phyloP scores from a whole-genome alignment of 495 filamentous ascomycete species.

The Aspergillus leporis region DNA sequence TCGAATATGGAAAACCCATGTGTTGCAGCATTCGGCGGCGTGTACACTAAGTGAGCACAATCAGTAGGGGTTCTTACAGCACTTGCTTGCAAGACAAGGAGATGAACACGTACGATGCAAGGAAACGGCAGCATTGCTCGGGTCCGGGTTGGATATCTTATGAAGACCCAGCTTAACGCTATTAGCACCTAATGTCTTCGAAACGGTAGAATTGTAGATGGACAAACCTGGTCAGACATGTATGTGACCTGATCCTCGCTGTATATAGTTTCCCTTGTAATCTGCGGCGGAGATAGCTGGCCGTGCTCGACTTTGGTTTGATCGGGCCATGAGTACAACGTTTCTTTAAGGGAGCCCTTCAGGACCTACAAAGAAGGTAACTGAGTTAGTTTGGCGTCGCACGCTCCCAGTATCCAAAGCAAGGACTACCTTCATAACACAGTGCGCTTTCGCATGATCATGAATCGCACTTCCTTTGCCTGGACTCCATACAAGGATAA shows the following conservation, averaged over 20 bases:
- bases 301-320: conserved; percentile 43
- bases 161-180: conserved; percentile 72
- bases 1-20: conserved; percentile 75
- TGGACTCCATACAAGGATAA: conserved; percentile 91
- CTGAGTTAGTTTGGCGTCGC: background rate
- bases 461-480: conserved; percentile 84
- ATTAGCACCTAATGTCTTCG: background rate
- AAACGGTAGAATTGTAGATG: background rate
- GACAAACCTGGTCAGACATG: conserved; percentile 69
- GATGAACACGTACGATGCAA: conserved; percentile 65
- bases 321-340: conserved; percentile 74
- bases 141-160: conserved; percentile 72
- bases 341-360: conserved; percentile 75
- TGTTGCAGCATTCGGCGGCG: conserved; percentile 80
- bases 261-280: conserved; percentile 49
- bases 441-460: conserved; percentile 85
- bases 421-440: conserved; percentile 67
- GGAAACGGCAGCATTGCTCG: conserved; percentile 74
- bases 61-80: background rate
- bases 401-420: too few relatives aligned
- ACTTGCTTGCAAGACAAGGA: conserved; percentile 7
- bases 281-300: conserved; percentile 47
- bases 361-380: conserved; percentile 62
- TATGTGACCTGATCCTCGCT: conserved; percentile 71
- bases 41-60: conserved; percentile 62